Base-by-base conservation (phyloP, 2,329 filamentous ascomycete species). In the Tolypocladium paradoxum region DNA sequence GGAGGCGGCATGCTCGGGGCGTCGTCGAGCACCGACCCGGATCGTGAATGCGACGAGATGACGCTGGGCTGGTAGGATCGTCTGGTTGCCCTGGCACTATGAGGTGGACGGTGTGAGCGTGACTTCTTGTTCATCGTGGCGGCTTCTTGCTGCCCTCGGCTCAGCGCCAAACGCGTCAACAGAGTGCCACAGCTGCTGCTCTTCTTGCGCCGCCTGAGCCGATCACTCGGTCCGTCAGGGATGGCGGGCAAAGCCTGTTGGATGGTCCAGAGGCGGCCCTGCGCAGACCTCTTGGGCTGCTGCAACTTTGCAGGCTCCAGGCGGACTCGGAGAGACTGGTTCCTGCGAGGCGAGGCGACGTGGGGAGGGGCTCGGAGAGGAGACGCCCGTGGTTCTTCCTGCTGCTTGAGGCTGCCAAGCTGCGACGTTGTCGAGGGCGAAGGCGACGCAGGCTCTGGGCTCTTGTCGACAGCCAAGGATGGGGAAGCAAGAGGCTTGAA, bases 1-100 rank as follows among this genome's bases (percentile, higher is more conserved):
- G 82, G 77, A 4, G 83, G 81, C 6, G 76, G 76, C 64, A 87
- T 83, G 56, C 75, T 72, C 2, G 78, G 78, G 4, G 80, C 77
- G 50, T 70, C 65, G 48, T 85, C 84, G 52, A 76, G 68, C 54
- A 82, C 73, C 9, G 79, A 82, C 27, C 71, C 73, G 18, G 68
- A 65, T 54, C 71, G 65, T 29, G 75, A 73, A 54, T 69, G 69
- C 16, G 65, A 68, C 12, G 78, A 80, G 50, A 71, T 69, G 54
- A 79, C 66, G 35, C 77, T 81, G 2, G 77, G 71, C 56, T 80
- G 76, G 59, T 82, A 82, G n/a, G 73, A 68, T 56, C 69, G 70
- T 50, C 73, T 68, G 16, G 68, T 69, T 11, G 56, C 34, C 51
- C 71, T 64, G 34, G 62, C 57, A 69, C 77, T 81, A 68, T 68